Base-by-base conservation (phyloP, 1,139 yeast species). In the Suhomyces coccinellae region DNA sequence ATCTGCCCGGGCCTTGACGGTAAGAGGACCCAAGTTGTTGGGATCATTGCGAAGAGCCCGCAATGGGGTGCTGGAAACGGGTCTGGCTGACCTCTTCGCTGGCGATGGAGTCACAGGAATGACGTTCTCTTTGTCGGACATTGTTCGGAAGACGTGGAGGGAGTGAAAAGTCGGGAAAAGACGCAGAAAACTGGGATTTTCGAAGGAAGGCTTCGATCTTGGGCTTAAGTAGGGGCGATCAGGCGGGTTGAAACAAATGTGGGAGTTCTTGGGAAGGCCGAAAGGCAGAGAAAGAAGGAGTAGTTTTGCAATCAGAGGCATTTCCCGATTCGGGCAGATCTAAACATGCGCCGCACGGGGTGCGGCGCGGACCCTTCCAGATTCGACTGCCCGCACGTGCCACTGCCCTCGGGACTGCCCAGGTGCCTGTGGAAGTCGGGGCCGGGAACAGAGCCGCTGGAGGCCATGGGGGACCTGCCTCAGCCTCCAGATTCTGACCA, bases 111-210 rank as follows among this genome's bases (percentile, higher is more conserved):
- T 40, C 20, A 36, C 32, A 4, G 46, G 46, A n/a, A 27, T 33
- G 13, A 36, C 12, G 28, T 50, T 48, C 38, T 50, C 51, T 36
- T 50, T 48, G 30, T 49, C 51, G 32, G 38, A 12, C 30, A 36
- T 38, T 33, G 15, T 29, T 13, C 14, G 9, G 15, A 33, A 20
- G n/a, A 8, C 13, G 15, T 24, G 22, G 15, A 24, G 13, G 36
- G 27, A 20, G 15, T 7, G 27, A 22, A 13, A 24, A 34, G 17
- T 14, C 12, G 31, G 30, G 35, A 22, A 24, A 30, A 37, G n/a
- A 26, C 29, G 29, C n/a, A 3, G n/a, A 26, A 26, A 26, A 26
- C n/a, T 26, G n/a, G 29, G 29, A 12, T 11, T 26, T 26, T 26
- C n/a, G n/a, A 6, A 6, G 11, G n/a, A 11, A 4, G n/a, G n/a